Evolutionary conservation across 768 basidiomycete species (phyloP).

Genomic region (Lyophyllum semitale): DNA sequence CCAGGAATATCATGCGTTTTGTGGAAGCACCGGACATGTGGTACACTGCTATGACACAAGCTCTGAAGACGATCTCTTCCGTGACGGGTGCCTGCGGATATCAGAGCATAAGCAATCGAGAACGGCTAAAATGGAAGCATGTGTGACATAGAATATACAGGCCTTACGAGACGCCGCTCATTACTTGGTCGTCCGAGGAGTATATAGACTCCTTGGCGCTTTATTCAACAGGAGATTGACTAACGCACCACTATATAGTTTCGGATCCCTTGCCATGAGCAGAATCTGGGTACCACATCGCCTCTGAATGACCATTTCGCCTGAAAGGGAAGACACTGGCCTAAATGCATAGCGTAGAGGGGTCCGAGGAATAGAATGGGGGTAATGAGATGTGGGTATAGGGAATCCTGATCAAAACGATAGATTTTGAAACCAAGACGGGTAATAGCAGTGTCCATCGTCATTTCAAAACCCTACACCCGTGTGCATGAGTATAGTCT

Average conservation of each 20-base stretch:
- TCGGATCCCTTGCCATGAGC: slow-evolving; percentile 60
- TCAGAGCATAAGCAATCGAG: neutral
- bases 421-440: slow-evolving; percentile 41
- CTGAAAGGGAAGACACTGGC: slow-evolving; percentile 56
- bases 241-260: slow-evolving; percentile 61
- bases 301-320: slow-evolving; percentile 42
- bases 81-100: slow-evolving; percentile 80
- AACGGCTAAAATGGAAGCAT: neutral
- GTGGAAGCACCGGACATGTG: slow-evolving; percentile 61
- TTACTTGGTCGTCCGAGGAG: neutral
- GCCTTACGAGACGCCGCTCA: neutral
- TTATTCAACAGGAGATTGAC: neutral
- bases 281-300: slow-evolving; percentile 41
- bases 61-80: slow-evolving; percentile 90
- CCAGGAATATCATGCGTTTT: slow-evolving; percentile 68
- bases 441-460: slow-evolving; percentile 31
- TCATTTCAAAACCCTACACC: slow-evolving; percentile 15
- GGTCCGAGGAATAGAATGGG: slow-evolving; percentile 81
- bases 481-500: neutral
- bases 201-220: neutral
- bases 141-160: neutral
- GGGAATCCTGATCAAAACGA: slow-evolving; percentile 12
- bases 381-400: slow-evolving; percentile 60
- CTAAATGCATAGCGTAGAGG: slow-evolving; percentile 57
- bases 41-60: slow-evolving; percentile 77